These are phyloP conservation scores for Calonectria montana DNA, from an alignment of 2,329 filamentous ascomycete species.

Conservation along the genomic window DNA sequence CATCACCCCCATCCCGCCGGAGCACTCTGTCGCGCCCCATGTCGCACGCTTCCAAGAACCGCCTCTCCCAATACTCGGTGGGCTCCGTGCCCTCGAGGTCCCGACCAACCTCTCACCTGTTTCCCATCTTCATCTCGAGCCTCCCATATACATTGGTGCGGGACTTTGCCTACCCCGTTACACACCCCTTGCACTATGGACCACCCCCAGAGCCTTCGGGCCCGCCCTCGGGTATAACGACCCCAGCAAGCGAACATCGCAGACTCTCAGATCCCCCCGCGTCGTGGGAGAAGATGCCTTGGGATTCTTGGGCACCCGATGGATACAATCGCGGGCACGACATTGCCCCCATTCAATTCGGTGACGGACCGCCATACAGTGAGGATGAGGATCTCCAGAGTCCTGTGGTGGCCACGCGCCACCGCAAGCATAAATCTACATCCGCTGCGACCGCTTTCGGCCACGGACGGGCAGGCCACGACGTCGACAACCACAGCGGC, in stretches of 20 bases:
- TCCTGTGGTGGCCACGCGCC: slow-evolving; percentile 85
- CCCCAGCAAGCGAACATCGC: slow-evolving; percentile 82
- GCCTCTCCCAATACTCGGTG: slow-evolving; percentile 86
- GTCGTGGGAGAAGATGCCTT: slow-evolving; percentile 77
- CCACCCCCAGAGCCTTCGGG: slow-evolving; percentile 80
- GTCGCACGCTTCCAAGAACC: slow-evolving; percentile 83
- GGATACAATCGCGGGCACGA: slow-evolving; percentile 73
- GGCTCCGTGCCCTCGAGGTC: slow-evolving; percentile 77
- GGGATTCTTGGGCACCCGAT: slow-evolving; percentile 67
- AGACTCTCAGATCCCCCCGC: slow-evolving; percentile 85
- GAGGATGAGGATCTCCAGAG: slow-evolving; percentile 96
- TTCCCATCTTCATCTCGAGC: slow-evolving; percentile 86
- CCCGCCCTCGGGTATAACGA: slow-evolving; percentile 83
- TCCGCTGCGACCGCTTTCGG: slow-evolving; percentile 59
- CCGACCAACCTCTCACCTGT: slow-evolving; percentile 82
- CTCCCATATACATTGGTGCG: slow-evolving; percentile 90
- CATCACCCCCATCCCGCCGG: slow-evolving; percentile 67
- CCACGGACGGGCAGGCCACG: slow-evolving; percentile 60
- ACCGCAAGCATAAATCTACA: slow-evolving; percentile 86
- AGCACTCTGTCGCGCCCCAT: slow-evolving; percentile 72
- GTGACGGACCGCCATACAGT: slow-evolving; percentile 91
- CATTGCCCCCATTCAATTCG: slow-evolving; percentile 84
- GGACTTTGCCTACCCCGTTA: slow-evolving; percentile 90
- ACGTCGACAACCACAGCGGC: slow-evolving; percentile 52
- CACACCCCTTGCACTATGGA: slow-evolving; percentile 92